Evolutionary conservation across 441 rosid species (phyloP), one percentile per base, ranked within the genome.

Genomic region (Croton setiger): DNA sequence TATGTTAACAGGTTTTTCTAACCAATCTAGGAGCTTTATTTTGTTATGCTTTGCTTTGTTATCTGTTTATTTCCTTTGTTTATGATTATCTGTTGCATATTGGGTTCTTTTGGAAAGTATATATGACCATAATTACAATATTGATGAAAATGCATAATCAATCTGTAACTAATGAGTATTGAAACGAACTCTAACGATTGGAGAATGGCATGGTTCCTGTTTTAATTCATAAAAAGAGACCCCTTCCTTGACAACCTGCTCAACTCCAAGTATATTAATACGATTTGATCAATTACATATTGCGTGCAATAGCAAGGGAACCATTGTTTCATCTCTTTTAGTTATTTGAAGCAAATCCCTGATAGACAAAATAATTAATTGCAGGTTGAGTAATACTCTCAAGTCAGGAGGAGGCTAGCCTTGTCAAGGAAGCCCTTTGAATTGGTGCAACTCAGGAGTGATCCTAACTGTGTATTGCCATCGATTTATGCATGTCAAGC

Each of bases 351-450:
- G 39, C 9, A 21, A 54, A 14, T 36, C 36, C 33, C 10, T 51
- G 4, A 66, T 41, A 27, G 11, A 21, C 8, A 23, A 51, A 52
- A 48, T 64, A 1, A 12, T 43, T 44, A 44, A 64, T 21, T 44
- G 75, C 76, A 80, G 86, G 86, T 73, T 83, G 76, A 76, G 83
- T 60, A 79, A 75, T 59, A 71, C 84, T 8, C 75, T 83, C 47
- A 80, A 78, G 67, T 72, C 84, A 23, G 78, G 76, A 61, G 78
- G 82, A 15, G 75, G 80, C 43, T 83, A 74, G 67, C 23, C 11
- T 41, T 48, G 53, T 31, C 36, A 33, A 2, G 18, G 15, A 36
- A 66, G 49, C 49, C 23, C 20, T n/a, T 18, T 55, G 4, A 23
- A 14, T 47, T 15, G 33, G 31, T 21, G 13, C 35, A 33, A 20